phyloP scores from a whole-genome alignment of 371 early-diverging fungal species.

The Sporodiniella umbellata region DNA sequence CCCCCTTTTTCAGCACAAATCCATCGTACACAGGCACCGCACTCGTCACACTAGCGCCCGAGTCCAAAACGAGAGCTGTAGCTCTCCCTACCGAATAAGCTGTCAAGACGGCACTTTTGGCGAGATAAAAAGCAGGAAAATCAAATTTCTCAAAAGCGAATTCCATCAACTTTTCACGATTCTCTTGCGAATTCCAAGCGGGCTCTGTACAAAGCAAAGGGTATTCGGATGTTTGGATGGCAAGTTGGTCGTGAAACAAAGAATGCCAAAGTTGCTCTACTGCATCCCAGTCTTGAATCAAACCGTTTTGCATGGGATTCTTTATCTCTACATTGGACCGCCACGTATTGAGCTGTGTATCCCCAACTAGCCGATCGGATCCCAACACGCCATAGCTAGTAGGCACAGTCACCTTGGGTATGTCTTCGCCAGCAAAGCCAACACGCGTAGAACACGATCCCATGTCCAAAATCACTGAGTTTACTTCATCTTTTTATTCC shows the following conservation, averaged over 20 bases:
- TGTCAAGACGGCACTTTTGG: constrained; percentile 84
- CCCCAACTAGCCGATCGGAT: constrained; percentile 72
- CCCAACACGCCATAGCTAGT: constrained; percentile 49
- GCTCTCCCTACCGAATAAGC: constrained; percentile 88
- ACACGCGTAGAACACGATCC: constrained; percentile 87
- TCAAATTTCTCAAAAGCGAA: constrained; percentile 91
- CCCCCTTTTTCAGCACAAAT: constrained; percentile 86
- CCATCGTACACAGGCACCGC: constrained; percentile 96
- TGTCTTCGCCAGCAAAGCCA: constrained; percentile 96
- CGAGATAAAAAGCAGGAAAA: constrained; percentile 92
- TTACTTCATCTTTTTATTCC: constrained; percentile 97
- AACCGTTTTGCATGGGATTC: constrained; percentile 69
- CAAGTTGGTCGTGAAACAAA: constrained; percentile 63
- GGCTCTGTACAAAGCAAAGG: constrained; percentile 87
- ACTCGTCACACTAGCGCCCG: constrained; percentile 83
- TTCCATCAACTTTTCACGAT: constrained; percentile 83
- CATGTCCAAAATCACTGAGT: constrained; percentile 89
- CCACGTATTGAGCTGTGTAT: constrained; percentile 74
- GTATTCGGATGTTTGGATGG: constrained; percentile 73
- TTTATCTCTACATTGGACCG: constrained; percentile 75
- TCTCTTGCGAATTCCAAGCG: constrained; percentile 80
- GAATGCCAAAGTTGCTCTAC: constrained; percentile 87
- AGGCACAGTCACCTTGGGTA: constrained; percentile 83
- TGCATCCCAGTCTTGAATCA: constrained; percentile 82
- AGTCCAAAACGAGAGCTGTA: constrained; percentile 91